These are phyloP conservation scores for Cardamine chenopodiifolia DNA, from an alignment of 345 rosid genomes.

Conservation along the genomic window DNA sequence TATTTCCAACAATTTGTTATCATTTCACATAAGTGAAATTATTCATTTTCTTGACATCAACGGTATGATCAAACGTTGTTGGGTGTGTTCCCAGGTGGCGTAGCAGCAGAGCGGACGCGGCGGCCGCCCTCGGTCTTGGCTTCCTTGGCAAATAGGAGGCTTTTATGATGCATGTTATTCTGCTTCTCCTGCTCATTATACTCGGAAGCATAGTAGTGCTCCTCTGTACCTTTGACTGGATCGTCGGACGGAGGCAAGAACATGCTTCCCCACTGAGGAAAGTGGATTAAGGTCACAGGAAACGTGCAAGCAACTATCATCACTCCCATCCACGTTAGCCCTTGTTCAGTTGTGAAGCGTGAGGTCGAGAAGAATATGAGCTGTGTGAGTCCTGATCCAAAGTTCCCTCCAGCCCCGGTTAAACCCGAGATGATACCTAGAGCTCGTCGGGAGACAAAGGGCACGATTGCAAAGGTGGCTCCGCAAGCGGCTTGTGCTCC, in stretches of 20 bases:
- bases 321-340: conserved; percentile 56
- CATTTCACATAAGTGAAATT: conserved; percentile 20
- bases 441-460: conserved; percentile 60
- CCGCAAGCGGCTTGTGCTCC: conserved; percentile 68
- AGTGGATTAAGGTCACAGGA: conserved; percentile 51
- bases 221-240: conserved; percentile 45
- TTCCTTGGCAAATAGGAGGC: conserved; percentile 54
- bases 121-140: conserved; percentile 53
- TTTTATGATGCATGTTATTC: conserved; percentile 51
- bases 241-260: conserved; percentile 50
- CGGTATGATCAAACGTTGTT: conserved; percentile 16
- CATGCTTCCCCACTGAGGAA: conserved; percentile 76
- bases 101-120: conserved; percentile 23
- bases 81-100: conserved; percentile 24
- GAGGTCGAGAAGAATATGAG: conserved; percentile 52
- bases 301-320: conserved; percentile 61
- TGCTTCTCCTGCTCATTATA: conserved; percentile 51
- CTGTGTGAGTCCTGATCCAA: conserved; percentile 63
- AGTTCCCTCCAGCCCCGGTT: conserved; percentile 64
- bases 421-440: conserved; percentile 58
- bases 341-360: conserved; percentile 42
- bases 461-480: conserved; percentile 62
- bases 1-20: not conserved
- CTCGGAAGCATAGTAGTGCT: conserved; percentile 52
- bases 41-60: not conserved